Evolutionary conservation across 306 rosid species (phyloP).

Genomic region (Quercus gilva): DNA sequence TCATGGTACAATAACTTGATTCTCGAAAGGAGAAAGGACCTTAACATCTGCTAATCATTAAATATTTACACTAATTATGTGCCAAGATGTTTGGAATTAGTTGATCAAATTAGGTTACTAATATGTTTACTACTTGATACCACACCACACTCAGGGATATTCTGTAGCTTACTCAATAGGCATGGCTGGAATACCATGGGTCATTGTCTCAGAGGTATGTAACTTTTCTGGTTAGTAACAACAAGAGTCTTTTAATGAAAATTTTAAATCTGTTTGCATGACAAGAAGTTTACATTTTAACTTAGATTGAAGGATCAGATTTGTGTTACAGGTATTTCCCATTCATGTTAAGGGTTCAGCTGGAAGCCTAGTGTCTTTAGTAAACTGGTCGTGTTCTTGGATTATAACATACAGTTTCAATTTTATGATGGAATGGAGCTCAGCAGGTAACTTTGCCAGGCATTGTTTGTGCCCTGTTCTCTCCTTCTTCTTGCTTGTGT

Average conservation of each 20-base stretch:
- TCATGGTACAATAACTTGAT: too few relatives aligned
- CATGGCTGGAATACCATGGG: slow-evolving; percentile 91
- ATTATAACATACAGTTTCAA: slow-evolving; percentile 30
- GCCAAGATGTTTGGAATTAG: neutral
- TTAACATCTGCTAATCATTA: neutral
- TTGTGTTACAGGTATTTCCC: slow-evolving; percentile 27
- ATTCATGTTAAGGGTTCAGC: slow-evolving; percentile 43
- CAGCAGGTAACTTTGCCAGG: slow-evolving; percentile 21
- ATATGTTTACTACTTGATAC: neutral
- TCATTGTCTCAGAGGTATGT: slow-evolving; percentile 87
- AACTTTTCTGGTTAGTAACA: neutral
- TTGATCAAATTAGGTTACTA: neutral
- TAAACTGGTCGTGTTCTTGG: slow-evolving; percentile 37
- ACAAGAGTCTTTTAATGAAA: neutral
- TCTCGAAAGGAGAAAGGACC: neutral
- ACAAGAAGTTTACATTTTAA: neutral
- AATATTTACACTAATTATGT: neutral
- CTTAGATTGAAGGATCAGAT: too few relatives aligned
- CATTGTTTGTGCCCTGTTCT: too few relatives aligned
- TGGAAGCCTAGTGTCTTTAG: slow-evolving; percentile 36
- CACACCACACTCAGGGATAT: slow-evolving; percentile 40
- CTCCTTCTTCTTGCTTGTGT: neutral
- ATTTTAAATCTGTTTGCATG: neutral
- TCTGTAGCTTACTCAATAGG: slow-evolving; percentile 70
- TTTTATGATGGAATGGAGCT: slow-evolving; percentile 44